A percentile compares a stretch with the other conserved stretches of the same genome.
phyloP scores from a whole-genome alignment of 139 green algal genomes.

The Trebouxia sp. region DNA sequence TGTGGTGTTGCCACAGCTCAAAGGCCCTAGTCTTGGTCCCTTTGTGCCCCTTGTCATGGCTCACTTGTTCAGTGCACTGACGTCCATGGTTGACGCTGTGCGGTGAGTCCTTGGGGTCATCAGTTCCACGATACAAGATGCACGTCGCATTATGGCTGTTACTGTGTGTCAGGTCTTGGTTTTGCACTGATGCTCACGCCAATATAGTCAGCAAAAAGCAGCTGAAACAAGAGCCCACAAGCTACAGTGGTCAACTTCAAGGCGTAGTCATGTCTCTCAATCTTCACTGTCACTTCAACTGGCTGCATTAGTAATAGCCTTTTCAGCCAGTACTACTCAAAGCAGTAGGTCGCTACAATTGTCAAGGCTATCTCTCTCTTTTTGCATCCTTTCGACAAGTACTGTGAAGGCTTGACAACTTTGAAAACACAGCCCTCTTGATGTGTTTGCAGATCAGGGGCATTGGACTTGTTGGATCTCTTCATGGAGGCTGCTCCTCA shows the following conservation, averaged over 20 bases:
- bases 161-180: not conserved
- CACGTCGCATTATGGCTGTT: not conserved
- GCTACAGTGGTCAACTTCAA: not conserved
- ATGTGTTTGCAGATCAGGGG: constrained; percentile 43
- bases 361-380: not conserved
- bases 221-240: not conserved
- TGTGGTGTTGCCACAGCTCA: constrained; percentile 58
- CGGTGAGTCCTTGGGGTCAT: not conserved
- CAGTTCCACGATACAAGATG: not conserved
- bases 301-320: not conserved
- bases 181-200: not conserved
- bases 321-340: not conserved
- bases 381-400: not conserved
- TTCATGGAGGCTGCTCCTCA: constrained; percentile 61
- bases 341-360: not conserved
- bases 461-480: constrained; percentile 66
- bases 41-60: constrained; percentile 84
- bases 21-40: constrained; percentile 50
- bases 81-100: constrained; percentile 47
- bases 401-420: not conserved
- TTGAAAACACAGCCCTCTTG: not conserved
- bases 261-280: not conserved
- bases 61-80: constrained; percentile 76
- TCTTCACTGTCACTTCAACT: not conserved
- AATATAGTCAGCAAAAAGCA: too few relatives aligned